Percentiles rank a stretch among this genome's conserved stretches.
These are phyloP conservation scores for Haplosporangium gracile DNA, from an alignment of 192 early-diverging fungal species.

Conservation along the genomic window DNA sequence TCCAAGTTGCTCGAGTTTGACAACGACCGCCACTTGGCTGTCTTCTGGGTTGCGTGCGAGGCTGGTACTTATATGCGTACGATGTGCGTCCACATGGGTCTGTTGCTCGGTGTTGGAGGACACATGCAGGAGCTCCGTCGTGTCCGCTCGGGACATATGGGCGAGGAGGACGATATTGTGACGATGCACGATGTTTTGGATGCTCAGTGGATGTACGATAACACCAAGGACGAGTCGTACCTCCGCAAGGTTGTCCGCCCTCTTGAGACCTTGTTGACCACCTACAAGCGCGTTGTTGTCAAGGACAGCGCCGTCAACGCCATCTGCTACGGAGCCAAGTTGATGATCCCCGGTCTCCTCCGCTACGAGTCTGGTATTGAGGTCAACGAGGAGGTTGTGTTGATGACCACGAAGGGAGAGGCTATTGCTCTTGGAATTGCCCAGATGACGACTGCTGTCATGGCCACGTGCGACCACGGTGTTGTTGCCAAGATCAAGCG, in stretches of 20 bases:
- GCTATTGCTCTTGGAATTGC: slow-evolving; percentile 98
- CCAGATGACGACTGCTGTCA: slow-evolving; percentile 97
- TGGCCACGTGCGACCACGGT: slow-evolving; percentile 97
- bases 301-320: slow-evolving; percentile 99
- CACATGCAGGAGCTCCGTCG: slow-evolving; percentile 99
- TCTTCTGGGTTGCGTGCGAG: slow-evolving; percentile 99
- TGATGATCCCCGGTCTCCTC: slow-evolving; percentile 98
- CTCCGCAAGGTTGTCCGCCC: slow-evolving; percentile 94
- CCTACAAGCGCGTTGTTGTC: slow-evolving; percentile 98
- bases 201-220: slow-evolving; percentile 98
- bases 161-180: slow-evolving; percentile 95
- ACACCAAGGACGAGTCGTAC: slow-evolving; percentile 98
- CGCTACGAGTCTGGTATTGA: slow-evolving; percentile 97
- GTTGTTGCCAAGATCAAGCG: slow-evolving; percentile 99
- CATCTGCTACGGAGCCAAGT: slow-evolving; percentile 99
- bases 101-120: slow-evolving; percentile 94
- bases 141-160: slow-evolving; percentile 92
- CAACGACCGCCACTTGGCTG: slow-evolving; percentile 94
- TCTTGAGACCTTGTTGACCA: slow-evolving; percentile 92
- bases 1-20: slow-evolving; percentile 97
- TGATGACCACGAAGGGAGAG: slow-evolving; percentile 99
- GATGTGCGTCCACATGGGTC: slow-evolving; percentile 97
- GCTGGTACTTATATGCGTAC: slow-evolving; percentile 99
- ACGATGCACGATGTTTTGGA: slow-evolving; percentile 99
- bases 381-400: slow-evolving; percentile 95